Evolutionary conservation across 805 yeast species (phyloP).

Genomic region (Debaryomyces tyrocola): DNA sequence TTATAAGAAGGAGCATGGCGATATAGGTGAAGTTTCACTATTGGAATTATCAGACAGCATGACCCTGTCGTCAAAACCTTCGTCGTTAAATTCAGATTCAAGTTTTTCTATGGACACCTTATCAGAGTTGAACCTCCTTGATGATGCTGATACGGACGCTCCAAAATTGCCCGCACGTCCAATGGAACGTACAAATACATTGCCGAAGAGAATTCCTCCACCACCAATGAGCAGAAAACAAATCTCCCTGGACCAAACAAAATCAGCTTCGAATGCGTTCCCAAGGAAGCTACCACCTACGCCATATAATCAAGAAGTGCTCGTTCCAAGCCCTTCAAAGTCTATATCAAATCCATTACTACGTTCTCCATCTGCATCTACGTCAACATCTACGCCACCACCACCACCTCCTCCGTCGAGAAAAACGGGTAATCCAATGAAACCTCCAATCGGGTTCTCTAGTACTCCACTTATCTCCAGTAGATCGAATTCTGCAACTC

Average conservation of each 20-base stretch:
- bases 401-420: conserved; percentile 25
- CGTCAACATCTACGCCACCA: conserved; percentile 9
- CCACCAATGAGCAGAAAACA: conserved; percentile 23
- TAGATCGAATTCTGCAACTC: conserved; percentile 29
- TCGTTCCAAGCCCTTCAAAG: neutral
- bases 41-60: conserved; percentile 6
- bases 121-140: conserved; percentile 37
- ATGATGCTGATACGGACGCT: conserved; percentile 20
- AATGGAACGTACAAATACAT: conserved; percentile 3
- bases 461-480: conserved; percentile 41
- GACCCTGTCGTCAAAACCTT: conserved; percentile 8
- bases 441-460: conserved; percentile 34
- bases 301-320: conserved; percentile 2
- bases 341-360: neutral
- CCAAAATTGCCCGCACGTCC: conserved; percentile 25
- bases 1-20: conserved; percentile 30
- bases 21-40: conserved; percentile 11
- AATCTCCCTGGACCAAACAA: neutral
- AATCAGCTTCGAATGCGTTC: neutral
- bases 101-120: conserved; percentile 28
- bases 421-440: conserved; percentile 12
- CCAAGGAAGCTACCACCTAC: conserved; percentile 4
- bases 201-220: conserved; percentile 32
- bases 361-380: neutral
- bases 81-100: conserved; percentile 8